A percentile compares a stretch with the other conserved stretches of the same genome.
These are phyloP conservation scores for Phytophthora niederhauseri DNA, from an alignment of 352 stramenopile genomes.

Conservation along the genomic window DNA sequence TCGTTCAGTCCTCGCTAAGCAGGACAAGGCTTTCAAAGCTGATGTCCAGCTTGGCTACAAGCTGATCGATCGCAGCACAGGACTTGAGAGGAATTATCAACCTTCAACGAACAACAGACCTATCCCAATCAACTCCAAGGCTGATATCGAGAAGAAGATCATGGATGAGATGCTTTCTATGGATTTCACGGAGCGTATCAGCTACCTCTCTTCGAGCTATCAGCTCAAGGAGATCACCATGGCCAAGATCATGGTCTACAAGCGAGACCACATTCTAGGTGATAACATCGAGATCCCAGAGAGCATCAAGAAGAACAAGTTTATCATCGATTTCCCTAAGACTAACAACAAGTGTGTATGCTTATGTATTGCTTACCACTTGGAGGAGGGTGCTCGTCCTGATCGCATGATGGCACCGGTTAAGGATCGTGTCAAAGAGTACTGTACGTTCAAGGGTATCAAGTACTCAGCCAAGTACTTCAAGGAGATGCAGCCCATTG, in stretches of 20 bases:
- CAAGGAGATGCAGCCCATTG: conserved; percentile 15
- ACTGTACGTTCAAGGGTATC: conserved; percentile 7
- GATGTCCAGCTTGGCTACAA: neutral
- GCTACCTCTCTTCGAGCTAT: neutral
- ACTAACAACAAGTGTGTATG: conserved; percentile 20
- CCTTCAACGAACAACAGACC: neutral
- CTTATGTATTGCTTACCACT: conserved; percentile 21
- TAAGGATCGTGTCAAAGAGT: neutral
- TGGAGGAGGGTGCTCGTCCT: neutral
- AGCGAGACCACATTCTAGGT: neutral
- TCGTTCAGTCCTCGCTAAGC: too few relatives aligned
- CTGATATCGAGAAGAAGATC: neutral
- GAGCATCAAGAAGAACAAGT: conserved; percentile 17
- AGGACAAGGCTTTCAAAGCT: neutral
- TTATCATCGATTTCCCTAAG: conserved; percentile 25
- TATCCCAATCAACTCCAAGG: neutral
- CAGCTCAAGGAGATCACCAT: neutral
- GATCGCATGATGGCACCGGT: neutral
- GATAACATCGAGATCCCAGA: neutral
- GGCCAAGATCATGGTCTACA: neutral
- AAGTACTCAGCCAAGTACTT: neutral
- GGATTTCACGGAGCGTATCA: neutral
- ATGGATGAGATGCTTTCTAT: neutral
- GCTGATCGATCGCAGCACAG: neutral
- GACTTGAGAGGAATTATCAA: neutral